Base-by-base conservation (phyloP, 306 rosid genomes). In the Purshia tridentata region DNA sequence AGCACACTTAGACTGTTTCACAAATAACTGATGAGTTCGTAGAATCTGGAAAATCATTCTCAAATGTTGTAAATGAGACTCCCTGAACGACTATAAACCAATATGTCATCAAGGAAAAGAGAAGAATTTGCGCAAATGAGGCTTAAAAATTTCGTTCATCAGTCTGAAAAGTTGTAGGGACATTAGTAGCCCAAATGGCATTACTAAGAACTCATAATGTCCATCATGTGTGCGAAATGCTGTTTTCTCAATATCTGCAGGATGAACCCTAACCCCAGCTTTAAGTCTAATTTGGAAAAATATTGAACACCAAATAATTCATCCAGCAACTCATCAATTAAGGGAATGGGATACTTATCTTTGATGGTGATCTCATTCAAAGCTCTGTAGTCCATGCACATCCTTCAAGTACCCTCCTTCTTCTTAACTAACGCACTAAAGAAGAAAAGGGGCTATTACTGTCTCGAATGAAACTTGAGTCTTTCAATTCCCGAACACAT, bases 161-260 rank as follows among this genome's bases (percentile, higher is more conserved):
- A 52, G 18, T 52, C 19, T 52, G 22, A 6, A 52, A 52, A 52
- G 56, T 15, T 19, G 22, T 1, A 15, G 22, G 10, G 5, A 1
- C 56, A 52, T 52, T 52, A 7, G 11, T 52, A 16, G 18, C 6
- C 71, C 56, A 29, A 66, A 66, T 2, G 44, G 20, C 41, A 67
- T 67, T 3, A 67, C 71, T 8, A 45, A 7, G 15, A 67, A 67
- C 41, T 67, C 71, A 47, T 67, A 68, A 35, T 68, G 47, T 12
- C 72, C 48, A 6, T 68, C 22, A 4, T 68, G 44, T 8, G 60
- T 50, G 2, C 23, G 40, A 35, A 49, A 67, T 1, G 11, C 5
- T 6, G 22, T 49, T 19, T 50, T 67, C 0, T 7, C 15, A 20
- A 50, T 16, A n/a, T 51, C 45, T 9, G 9, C 7, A 13, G 6